Percentiles rank a stretch among this genome's conserved stretches.
These are phyloP conservation scores for Aureobasidium sp. DNA, from an alignment of 2,329 filamentous ascomycete species.

Conservation along the genomic window DNA sequence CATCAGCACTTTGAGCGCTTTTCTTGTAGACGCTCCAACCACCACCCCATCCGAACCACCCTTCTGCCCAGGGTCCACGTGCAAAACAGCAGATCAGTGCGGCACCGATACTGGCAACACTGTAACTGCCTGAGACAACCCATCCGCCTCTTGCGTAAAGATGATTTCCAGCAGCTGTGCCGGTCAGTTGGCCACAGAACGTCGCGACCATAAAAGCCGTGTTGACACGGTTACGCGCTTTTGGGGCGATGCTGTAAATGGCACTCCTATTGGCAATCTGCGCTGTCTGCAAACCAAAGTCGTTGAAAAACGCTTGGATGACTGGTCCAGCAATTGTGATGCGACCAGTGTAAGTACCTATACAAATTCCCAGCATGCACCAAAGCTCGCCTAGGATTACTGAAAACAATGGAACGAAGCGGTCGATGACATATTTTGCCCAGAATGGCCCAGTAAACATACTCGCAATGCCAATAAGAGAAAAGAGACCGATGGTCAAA, in stretches of 20 bases:
- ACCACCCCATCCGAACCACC: constrained; percentile 54
- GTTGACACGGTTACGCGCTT: constrained; percentile 66
- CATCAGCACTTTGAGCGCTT: constrained; percentile 31
- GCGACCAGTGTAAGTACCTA: constrained; percentile 61
- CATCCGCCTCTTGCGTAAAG: constrained; percentile 50
- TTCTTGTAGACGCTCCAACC: constrained; percentile 44
- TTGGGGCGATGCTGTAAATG: constrained; percentile 63
- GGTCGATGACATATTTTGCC: constrained; percentile 60
- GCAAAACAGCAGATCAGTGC: constrained; percentile 37
- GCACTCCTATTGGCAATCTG: constrained; percentile 65
- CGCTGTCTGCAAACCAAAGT: constrained; percentile 63
- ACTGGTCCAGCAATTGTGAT: constrained; percentile 62
- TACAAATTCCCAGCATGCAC: constrained; percentile 50
- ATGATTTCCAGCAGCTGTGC: constrained; percentile 45
- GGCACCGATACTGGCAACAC: constrained; percentile 44
- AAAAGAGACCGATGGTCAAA: constrained; percentile 66
- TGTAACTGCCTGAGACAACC: constrained; percentile 47
- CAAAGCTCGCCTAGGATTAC: constrained; percentile 54
- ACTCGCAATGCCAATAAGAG: constrained; percentile 63
- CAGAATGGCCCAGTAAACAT: constrained; percentile 62
- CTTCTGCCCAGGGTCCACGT: constrained; percentile 47
- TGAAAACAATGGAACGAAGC: constrained; percentile 58
- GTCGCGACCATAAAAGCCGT: constrained; percentile 72
- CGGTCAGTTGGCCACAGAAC: constrained; percentile 67
- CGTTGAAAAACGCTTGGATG: constrained; percentile 60